These are phyloP conservation scores for Penium margaritaceum DNA, from an alignment of 139 green algal species.

Conservation along the genomic window DNA sequence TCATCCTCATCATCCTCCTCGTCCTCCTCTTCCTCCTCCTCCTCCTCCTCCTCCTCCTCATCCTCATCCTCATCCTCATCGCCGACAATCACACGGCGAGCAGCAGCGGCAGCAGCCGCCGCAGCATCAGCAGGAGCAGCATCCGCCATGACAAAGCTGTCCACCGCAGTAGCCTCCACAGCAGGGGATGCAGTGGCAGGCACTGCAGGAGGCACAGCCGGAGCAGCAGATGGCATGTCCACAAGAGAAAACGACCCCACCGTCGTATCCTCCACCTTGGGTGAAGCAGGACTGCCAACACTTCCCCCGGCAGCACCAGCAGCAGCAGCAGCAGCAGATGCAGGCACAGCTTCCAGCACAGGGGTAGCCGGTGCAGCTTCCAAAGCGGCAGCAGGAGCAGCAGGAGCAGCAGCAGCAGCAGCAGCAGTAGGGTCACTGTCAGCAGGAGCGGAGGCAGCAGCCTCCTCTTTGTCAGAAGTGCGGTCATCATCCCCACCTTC, in stretches of 20 bases:
- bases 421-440: not conserved
- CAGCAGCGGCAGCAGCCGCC: not conserved
- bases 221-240: no score
- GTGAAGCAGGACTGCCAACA: no score
- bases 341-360: not conserved
- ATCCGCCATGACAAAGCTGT: no score
- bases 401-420: no score
- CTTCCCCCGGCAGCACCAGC: not conserved
- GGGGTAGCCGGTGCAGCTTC: not conserved
- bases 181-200: no score
- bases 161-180: no score
- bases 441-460: not conserved
- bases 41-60: not conserved
- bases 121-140: not conserved
- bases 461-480: not conserved
- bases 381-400: not conserved
- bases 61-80: no score
- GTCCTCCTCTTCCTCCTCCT: not conserved
- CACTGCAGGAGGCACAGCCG: no score
- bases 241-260: constrained; percentile 24
- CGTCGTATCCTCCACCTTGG: constrained; percentile 14
- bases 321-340: not conserved
- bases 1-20: no score
- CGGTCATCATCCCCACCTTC: not conserved
- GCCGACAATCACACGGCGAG: no score